Base-by-base conservation (phyloP, 352 stramenopile species). In the Pythium guiyangense region DNA sequence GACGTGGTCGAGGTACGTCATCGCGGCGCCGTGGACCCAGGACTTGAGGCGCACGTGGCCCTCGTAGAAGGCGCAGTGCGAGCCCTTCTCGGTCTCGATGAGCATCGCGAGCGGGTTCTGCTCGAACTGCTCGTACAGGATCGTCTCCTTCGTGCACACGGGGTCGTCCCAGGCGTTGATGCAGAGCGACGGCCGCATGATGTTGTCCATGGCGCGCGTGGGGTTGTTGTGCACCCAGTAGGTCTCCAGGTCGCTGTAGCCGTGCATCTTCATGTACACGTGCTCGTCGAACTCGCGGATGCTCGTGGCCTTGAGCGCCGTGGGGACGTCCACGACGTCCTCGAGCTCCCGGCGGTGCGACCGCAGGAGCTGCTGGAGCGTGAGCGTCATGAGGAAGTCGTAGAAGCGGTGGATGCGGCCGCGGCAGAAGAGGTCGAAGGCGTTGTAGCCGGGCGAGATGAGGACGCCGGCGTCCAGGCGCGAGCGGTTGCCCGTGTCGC, bases 201-300 rank as follows among this genome's bases (percentile, higher is more conserved):
- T n/a, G n/a, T n/a, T n/a, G n/a, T n/a, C n/a, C n/a, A n/a, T n/a
- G n/a, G n/a, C n/a, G n/a, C n/a, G n/a, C n/a, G n/a, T n/a, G n/a
- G n/a, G n/a, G n/a, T n/a, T n/a, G n/a, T n/a, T n/a, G n/a, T n/a
- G n/a, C n/a, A n/a, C n/a, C n/a, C n/a, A n/a, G n/a, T n/a, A n/a
- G n/a, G 64, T 49, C 52, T 87, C 77, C 4, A 91, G 40, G 57
- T 85, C 69, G 4, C 62, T 54, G 57, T 89, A 91, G 4, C 80
- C 83, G 62, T 93, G 77, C 67, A 93, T 83, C 45, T 77, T 84
- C 71, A 88, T 89, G 74, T 85, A 93, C 54, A 93, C 80, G 26
- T 79, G 83, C 46, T 79, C 60, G 50, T 93, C 83, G 50, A 93
- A 90, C 59, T 91, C 77, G 5, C 69, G 59, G 47, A 93, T 84